Evolutionary conservation across 495 filamentous ascomycete genomes (phyloP), one percentile per base, ranked within the genome.

Genomic region (Penicillium manginii): DNA sequence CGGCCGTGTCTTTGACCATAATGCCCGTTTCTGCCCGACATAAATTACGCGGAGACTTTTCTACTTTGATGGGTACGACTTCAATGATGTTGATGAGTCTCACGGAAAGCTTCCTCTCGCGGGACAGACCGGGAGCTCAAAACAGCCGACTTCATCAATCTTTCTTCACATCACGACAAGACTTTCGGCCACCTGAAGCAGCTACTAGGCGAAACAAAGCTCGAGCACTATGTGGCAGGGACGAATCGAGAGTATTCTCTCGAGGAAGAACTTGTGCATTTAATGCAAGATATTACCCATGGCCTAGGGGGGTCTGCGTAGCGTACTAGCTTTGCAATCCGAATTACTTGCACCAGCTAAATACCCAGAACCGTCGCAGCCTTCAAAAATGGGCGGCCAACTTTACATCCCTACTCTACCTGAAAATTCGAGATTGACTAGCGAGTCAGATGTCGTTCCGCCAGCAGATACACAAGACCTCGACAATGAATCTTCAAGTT

Each of bases 221-320:
- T 89, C 57, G 94, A 98, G 72, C 91, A 96, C 64, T 96, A 88
- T 63, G 76, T 96, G 5, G 69, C 88, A 6, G 94, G 94, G 1
- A 89, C 87, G 1, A 94, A 97, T 66, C 84, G 82, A 54, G 81
- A 94, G 61, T 96, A 96, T 69, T 78, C 84, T 39, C 75, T 94
- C 6, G 90, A 97, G 64, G 85, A 86, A 54, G 87, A 83, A 6
- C 81, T 98, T n/a, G 86, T 96, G 21, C 87, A 90, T 51, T 93
- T 88, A 60, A 84, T 97, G 75, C 91, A 96, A 64, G 87, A 86
- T 42, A 83, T 98, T 39, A 86, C 90, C 11, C 94, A 98, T 68
- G 90, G 92, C 63, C 86, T 98, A 58, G 93, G 94, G 94, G 65
- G 94, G 93, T 4, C 75, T 98, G 67, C 84, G 92, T 47, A 96